Base-by-base conservation (phyloP, 257 asterid species). In the Paraleonurus japonicus region DNA sequence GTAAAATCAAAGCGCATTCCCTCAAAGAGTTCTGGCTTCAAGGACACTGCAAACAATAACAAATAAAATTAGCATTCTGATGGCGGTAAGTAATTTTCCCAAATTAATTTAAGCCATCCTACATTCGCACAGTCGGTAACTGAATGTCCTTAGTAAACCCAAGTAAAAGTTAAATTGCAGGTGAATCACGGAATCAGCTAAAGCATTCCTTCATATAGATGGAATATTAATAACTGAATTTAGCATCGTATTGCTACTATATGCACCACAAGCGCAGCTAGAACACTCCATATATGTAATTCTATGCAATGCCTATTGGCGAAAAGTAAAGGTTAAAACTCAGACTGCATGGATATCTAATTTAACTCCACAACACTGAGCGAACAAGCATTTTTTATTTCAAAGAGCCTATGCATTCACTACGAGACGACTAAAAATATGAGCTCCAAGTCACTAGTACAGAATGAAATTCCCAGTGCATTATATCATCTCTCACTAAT, bases 1-100 rank as follows among this genome's bases (percentile, higher is more conserved):
- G 96, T 85, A 80, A 95, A 95, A 79, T 95, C 99, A 83, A 95
- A 90, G 47, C 98, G 97, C 89, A 95, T 19, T 60, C 99, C 99
- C 88, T 95, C 99, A 78, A 95, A 95, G 48, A 92, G 89, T 71
- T 95, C 99, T 0, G 99, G 98, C 91, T 92, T 95, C 88, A 95
- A 77, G 68, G 99, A 90, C 99, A 90, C 99, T 95, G 95, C 76
- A 74, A 85, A 72, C 24, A 70, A 81, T 59, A 76, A 27, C 45
- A 35, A 74, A 73, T 26, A 37, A 27, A 71, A 51, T 79, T 51
- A 72, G 74, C 59, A 75, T 43, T 59, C 24, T 28, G n/a, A 71
- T 51, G 24, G 48, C 4, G 45, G 61, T 1, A 30, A 28, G 41
- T 55, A 33, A 55, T 51, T 22, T 6, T 48, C 32, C 62, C 11